These are phyloP conservation scores for Akanthomyces muscarius DNA, from an alignment of 2,329 filamentous ascomycete species.

Conservation along the genomic window DNA sequence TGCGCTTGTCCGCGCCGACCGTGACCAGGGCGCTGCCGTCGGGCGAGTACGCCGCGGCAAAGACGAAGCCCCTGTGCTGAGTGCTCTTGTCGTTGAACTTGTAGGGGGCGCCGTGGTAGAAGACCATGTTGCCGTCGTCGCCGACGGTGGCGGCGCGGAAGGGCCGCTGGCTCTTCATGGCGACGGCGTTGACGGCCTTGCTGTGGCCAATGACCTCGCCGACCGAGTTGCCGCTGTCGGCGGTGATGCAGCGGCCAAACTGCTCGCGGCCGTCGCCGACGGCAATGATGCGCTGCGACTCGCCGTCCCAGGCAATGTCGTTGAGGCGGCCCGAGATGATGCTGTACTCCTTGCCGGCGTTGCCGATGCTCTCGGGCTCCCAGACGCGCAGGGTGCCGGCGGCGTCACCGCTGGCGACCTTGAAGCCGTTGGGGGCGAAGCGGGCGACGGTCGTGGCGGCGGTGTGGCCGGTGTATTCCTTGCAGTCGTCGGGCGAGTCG, in stretches of 20 bases:
- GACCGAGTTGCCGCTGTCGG: slow-evolving; percentile 92
- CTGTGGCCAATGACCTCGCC: slow-evolving; percentile 92
- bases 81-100: slow-evolving; percentile 86
- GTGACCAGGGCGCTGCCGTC: slow-evolving; percentile 79
- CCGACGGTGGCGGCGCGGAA: slow-evolving; percentile 85
- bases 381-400: slow-evolving; percentile 84
- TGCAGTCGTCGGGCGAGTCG: slow-evolving; percentile 77
- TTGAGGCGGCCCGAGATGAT: slow-evolving; percentile 95
- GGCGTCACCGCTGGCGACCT: slow-evolving; percentile 86
- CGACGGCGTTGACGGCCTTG: slow-evolving; percentile 84
- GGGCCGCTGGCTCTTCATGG: slow-evolving; percentile 85
- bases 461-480: slow-evolving; percentile 91
- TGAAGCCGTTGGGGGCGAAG: slow-evolving; percentile 92
- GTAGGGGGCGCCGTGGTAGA: slow-evolving; percentile 91
- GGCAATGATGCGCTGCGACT: slow-evolving; percentile 92
- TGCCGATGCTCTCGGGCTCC: slow-evolving; percentile 81
- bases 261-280: slow-evolving; percentile 93
- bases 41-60: slow-evolving; percentile 83
- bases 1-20: slow-evolving; percentile 86
- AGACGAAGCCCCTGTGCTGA: slow-evolving; percentile 84
- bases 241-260: slow-evolving; percentile 90
- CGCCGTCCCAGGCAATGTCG: slow-evolving; percentile 95
- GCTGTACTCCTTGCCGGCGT: slow-evolving; percentile 88
- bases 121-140: slow-evolving; percentile 85
- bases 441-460: slow-evolving; percentile 85